Conservation (phyloP, 495 filamentous ascomycete genomes). For the Aspergillus steynii region DNA sequence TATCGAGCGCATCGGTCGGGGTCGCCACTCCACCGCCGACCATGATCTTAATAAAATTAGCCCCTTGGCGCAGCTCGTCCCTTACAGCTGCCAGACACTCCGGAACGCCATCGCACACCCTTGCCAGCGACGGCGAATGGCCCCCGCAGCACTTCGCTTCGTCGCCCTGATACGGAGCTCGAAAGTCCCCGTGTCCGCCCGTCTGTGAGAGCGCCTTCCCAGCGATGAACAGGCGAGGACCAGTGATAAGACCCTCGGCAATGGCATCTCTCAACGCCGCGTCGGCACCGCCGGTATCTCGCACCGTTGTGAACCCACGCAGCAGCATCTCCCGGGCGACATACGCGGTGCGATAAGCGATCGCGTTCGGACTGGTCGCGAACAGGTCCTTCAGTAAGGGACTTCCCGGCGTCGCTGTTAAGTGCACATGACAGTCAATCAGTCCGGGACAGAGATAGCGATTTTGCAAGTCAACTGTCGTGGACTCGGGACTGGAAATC, state of each 20-base stretch:
- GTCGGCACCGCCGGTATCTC: slow-evolving; percentile 54
- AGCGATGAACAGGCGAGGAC: slow-evolving; percentile 49
- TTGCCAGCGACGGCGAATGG: slow-evolving; percentile 29
- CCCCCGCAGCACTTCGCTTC: slow-evolving; percentile 46
- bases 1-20: slow-evolving; percentile 50
- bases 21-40: slow-evolving; percentile 53
- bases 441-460: slow-evolving; percentile 55
- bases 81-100: slow-evolving; percentile 50
- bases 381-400: slow-evolving; percentile 23
- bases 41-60: slow-evolving; percentile 63
- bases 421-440: slow-evolving; percentile 61
- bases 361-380: slow-evolving; percentile 12
- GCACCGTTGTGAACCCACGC: slow-evolving; percentile 54
- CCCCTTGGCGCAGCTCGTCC: slow-evolving; percentile 52
- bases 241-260: slow-evolving; percentile 48
- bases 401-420: slow-evolving; percentile 47
- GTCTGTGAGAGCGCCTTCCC: slow-evolving; percentile 50
- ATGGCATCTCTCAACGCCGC: slow-evolving; percentile 52
- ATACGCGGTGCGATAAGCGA: slow-evolving; percentile 18
- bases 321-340: slow-evolving; percentile 43
- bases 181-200: slow-evolving; percentile 56
- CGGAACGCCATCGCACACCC: slow-evolving; percentile 51
- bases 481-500: background rate
- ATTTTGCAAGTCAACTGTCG: slow-evolving; percentile 38
- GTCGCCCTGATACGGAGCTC: slow-evolving; percentile 28